A percentile compares a stretch with the other conserved stretches of the same genome.
Conservation (phyloP, 768 basidiomycete species). For the Tephrocybe rancida region DNA sequence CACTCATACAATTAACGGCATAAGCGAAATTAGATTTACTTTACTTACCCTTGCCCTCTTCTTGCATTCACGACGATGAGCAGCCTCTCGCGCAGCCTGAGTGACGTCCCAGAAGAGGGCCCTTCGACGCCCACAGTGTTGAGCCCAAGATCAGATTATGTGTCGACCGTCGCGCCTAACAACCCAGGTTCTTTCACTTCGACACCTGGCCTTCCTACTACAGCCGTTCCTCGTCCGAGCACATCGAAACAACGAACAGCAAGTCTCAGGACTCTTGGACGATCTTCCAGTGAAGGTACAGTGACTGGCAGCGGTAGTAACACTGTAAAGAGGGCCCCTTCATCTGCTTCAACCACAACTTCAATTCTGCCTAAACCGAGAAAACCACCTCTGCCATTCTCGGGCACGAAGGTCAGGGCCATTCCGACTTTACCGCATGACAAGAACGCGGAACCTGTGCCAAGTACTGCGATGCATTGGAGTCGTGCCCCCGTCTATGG, state of each 20-base stretch:
- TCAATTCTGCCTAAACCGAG: conserved; percentile 22
- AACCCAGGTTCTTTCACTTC: conserved; percentile 7
- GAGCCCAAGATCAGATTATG: conserved; percentile 12
- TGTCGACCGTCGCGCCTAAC: not conserved
- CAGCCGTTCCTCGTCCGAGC: conserved; percentile 13
- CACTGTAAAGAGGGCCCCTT: conserved; percentile 16
- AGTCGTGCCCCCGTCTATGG: conserved; percentile 83
- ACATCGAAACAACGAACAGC: conserved; percentile 22
- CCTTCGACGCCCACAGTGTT: conserved; percentile 16
- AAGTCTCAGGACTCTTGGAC: conserved; percentile 37
- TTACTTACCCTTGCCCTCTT: not conserved
- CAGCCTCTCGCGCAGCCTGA: conserved; percentile 24
- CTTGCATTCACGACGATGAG: conserved; percentile 22
- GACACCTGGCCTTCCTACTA: conserved; percentile 13
- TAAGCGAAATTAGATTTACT: too few species aligned
- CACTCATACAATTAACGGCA: not conserved
- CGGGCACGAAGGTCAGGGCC: conserved; percentile 40
- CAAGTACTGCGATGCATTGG: conserved; percentile 86
- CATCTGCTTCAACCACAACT: conserved; percentile 19
- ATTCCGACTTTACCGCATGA: conserved; percentile 65
- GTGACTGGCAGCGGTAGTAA: conserved; percentile 9
- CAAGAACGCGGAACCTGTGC: conserved; percentile 57
- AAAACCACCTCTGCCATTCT: conserved; percentile 11
- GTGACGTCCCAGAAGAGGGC: conserved; percentile 36
- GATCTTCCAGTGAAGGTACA: conserved; percentile 16